phyloP scores from a whole-genome alignment of 2,329 filamentous ascomycete species.

The Phyllosticta citribraziliensis region DNA sequence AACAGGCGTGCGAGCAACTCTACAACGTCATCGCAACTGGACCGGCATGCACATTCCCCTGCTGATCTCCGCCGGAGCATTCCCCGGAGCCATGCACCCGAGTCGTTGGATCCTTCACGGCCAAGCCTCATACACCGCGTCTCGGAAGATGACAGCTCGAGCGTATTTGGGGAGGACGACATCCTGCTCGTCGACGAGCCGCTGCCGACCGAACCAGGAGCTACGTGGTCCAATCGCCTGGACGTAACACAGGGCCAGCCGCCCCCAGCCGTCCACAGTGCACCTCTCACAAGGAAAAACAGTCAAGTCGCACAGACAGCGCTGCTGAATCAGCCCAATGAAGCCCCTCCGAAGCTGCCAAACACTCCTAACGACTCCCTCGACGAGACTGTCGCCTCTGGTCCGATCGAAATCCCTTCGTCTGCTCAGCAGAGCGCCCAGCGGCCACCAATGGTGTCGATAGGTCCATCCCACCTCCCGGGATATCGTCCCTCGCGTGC shows the following conservation, averaged over 20 bases:
- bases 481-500: conserved; percentile 36
- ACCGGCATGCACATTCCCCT: conserved; percentile 1
- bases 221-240: not conserved
- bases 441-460: conserved; percentile 31
- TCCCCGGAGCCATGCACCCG: conserved; percentile 4
- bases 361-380: not conserved
- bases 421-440: conserved; percentile 13
- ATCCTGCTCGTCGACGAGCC: conserved; percentile 9
- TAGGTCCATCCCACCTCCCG: conserved; percentile 39
- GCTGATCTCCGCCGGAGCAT: conserved; percentile 2
- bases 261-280: not conserved
- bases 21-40: conserved; percentile 7
- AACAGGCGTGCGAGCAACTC: conserved; percentile 6
- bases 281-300: conserved; percentile 4
- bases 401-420: not conserved
- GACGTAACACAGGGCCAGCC: conserved; percentile 1
- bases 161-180: conserved; percentile 9
- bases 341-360: not conserved
- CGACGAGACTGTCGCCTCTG: not conserved
- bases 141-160: conserved; percentile 9
- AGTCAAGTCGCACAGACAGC: conserved; percentile 1
- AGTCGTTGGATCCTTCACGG: not conserved
- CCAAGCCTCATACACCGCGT: not conserved
- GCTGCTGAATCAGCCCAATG: not conserved
- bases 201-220: conserved; percentile 4